These are phyloP conservation scores for Penicillium steckii DNA, from an alignment of 495 filamentous ascomycete species.

Conservation along the genomic window DNA sequence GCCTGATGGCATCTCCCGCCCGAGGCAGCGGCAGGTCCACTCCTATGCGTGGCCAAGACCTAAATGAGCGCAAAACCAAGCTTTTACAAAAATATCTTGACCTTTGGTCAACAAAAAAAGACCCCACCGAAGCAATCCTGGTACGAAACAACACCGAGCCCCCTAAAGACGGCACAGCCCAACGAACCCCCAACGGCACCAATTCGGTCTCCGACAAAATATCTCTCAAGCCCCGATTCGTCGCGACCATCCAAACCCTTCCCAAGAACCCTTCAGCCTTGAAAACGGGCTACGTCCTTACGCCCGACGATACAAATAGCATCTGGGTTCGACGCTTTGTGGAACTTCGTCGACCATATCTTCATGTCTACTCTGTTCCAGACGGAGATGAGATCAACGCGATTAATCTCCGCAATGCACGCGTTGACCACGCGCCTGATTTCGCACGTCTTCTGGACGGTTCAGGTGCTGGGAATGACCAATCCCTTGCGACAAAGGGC, in stretches of 20 bases:
- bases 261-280: constrained; percentile 73
- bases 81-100: constrained; percentile 70
- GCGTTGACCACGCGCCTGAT: constrained; percentile 85
- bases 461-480: constrained; percentile 28
- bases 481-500: constrained; percentile 45
- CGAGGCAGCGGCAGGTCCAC: constrained; percentile 39
- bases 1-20: constrained; percentile 33
- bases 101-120: constrained; percentile 76
- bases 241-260: constrained; percentile 67
- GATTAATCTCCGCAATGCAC: constrained; percentile 78
- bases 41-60: constrained; percentile 43
- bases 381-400: constrained; percentile 88
- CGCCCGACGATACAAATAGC: constrained; percentile 65
- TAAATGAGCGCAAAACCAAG: constrained; percentile 51
- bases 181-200: constrained; percentile 28
- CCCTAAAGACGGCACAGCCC: constrained; percentile 62
- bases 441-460: constrained; percentile 73
- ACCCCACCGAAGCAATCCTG: constrained; percentile 70
- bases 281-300: constrained; percentile 81
- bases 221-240: constrained; percentile 53
- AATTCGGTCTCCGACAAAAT: constrained; percentile 26
- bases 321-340: constrained; percentile 90
- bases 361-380: constrained; percentile 80
- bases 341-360: constrained; percentile 87
- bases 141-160: constrained; percentile 74